Percentiles rank a stretch among this genome's conserved stretches.
phyloP scores from a whole-genome alignment of 2,329 filamentous ascomycete species.

The Neonectria ditissima region DNA sequence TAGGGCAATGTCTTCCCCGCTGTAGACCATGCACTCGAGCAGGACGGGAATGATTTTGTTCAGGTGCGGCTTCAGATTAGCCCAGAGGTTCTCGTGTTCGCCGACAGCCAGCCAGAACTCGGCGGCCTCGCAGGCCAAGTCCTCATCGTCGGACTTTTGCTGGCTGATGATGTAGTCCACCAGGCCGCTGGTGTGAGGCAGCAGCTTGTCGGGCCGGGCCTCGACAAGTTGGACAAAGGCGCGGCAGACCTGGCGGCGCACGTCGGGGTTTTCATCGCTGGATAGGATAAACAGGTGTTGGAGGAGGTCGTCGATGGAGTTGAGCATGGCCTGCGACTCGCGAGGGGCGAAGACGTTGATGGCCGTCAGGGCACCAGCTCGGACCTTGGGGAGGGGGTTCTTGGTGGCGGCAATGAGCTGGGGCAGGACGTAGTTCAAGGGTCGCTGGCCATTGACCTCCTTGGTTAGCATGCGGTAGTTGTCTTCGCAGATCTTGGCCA shows the following conservation, averaged over 20 bases:
- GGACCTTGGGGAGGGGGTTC: constrained; percentile 80
- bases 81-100: constrained; percentile 85
- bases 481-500: constrained; percentile 97
- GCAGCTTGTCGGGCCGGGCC: constrained; percentile 87
- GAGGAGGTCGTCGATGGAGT: constrained; percentile 83
- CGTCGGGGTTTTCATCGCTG: constrained; percentile 80
- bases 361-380: constrained; percentile 81
- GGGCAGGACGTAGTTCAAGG: constrained; percentile 88
- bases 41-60: constrained; percentile 89
- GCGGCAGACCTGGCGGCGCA: constrained; percentile 92
- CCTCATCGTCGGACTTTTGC: constrained; percentile 87
- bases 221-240: constrained; percentile 94
- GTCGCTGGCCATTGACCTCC: constrained; percentile 88
- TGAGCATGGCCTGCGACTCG: constrained; percentile 84
- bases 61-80: constrained; percentile 81
- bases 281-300: constrained; percentile 86
- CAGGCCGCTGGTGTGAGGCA: constrained; percentile 86
- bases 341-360: constrained; percentile 94
- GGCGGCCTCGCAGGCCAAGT: constrained; percentile 91
- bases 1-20: constrained; percentile 89
- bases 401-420: constrained; percentile 90
- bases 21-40: constrained; percentile 95
- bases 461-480: constrained; percentile 87
- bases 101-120: constrained; percentile 98
- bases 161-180: constrained; percentile 95